phyloP scores from a whole-genome alignment of 176 grass and related monocot species.

The Bonia amplexicaulis region DNA sequence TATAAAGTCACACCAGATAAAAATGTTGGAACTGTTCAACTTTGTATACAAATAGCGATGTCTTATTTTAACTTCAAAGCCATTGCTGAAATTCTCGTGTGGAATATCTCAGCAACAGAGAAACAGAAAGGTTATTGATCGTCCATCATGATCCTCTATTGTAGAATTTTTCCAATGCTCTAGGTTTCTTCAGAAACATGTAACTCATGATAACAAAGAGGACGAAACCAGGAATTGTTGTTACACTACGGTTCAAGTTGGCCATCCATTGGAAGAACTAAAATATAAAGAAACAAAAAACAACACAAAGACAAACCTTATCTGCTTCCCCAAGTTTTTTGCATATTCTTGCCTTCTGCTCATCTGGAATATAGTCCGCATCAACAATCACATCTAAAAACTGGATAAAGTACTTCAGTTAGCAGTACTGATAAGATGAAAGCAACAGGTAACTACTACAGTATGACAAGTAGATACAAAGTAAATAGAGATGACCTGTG shows the following conservation, averaged over 20 bases:
- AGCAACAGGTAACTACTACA: background rate
- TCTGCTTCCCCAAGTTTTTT: slow-evolving; percentile 90
- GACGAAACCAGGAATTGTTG: background rate
- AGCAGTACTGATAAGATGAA: slow-evolving; percentile 29
- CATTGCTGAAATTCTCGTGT: background rate
- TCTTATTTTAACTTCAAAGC: slow-evolving; percentile 2
- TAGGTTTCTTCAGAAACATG: background rate
- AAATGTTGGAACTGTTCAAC: background rate
- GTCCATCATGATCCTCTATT: background rate
- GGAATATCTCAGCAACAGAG: background rate
- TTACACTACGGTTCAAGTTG: background rate
- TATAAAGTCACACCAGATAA: background rate
- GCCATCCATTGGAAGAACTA: background rate
- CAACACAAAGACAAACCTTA: slow-evolving; percentile 63
- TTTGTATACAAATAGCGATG: background rate
- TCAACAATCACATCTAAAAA: slow-evolving; percentile 77
- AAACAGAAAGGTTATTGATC: background rate
- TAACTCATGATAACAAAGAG: background rate
- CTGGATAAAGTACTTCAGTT: slow-evolving; percentile 43
- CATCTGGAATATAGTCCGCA: slow-evolving; percentile 69
- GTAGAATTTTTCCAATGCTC: background rate
- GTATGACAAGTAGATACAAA: background rate
- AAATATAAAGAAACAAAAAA: background rate
- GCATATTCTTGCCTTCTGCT: slow-evolving; percentile 93
- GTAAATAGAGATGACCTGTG: slow-evolving; percentile 45